phyloP scores from a whole-genome alignment of 768 basidiomycete species.

The Termitomyces sp. region DNA sequence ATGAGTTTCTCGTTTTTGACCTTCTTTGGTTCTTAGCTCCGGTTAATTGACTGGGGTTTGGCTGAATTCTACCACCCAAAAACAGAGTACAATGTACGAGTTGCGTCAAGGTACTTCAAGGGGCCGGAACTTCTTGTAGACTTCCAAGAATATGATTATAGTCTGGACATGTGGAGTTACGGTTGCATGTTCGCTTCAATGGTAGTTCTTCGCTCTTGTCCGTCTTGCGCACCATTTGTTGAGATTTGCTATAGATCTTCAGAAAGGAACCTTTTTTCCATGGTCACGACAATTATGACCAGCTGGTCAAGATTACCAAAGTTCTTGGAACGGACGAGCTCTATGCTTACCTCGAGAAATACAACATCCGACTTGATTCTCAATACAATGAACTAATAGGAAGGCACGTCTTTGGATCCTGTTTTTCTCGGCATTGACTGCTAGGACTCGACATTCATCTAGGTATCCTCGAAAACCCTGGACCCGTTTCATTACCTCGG shows the following conservation, averaged over 20 bases:
- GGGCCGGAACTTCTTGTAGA: constrained; percentile 95
- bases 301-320: constrained; percentile 96
- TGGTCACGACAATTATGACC: constrained; percentile 98
- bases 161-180: constrained; percentile 97
- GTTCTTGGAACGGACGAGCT: constrained; percentile 95
- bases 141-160: constrained; percentile 98
- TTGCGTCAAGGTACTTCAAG: constrained; percentile 97
- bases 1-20: neutral
- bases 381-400: constrained; percentile 94
- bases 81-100: constrained; percentile 97
- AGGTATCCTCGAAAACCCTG: constrained; percentile 94
- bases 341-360: constrained; percentile 89
- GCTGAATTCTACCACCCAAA: constrained; percentile 98
- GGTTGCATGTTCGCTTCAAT: constrained; percentile 99
- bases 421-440: neutral
- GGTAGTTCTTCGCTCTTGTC: constrained; percentile 39
- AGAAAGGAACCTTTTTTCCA: constrained; percentile 99
- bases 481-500: constrained; percentile 91
- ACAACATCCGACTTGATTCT: constrained; percentile 92
- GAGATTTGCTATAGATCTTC: constrained; percentile 66
- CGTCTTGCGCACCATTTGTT: constrained; percentile 6
- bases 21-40: constrained; percentile 49
- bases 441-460: constrained; percentile 8
- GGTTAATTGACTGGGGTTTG: constrained; percentile 97
- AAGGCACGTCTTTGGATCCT: constrained; percentile 38